These are phyloP conservation scores for Fusarium sublunatum DNA, from an alignment of 2,329 filamentous ascomycete species.

Conservation along the genomic window DNA sequence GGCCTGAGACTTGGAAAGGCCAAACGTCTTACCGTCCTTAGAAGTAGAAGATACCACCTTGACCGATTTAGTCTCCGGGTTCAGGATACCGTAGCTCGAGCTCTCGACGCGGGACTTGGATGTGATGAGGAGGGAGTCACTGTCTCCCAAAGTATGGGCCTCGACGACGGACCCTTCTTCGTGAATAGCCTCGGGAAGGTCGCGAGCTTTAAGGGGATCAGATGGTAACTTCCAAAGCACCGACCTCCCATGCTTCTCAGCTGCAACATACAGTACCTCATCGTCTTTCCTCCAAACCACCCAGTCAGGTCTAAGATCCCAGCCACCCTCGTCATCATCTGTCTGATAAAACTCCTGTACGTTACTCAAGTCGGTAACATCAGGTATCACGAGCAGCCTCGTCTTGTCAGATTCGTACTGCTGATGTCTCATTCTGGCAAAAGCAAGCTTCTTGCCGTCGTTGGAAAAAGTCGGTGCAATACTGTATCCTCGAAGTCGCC, in stretches of 20 bases:
- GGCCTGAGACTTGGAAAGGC: slow-evolving; percentile 71
- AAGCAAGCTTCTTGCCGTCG: slow-evolving; percentile 76
- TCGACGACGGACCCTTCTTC: slow-evolving; percentile 65
- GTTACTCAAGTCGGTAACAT: slow-evolving; percentile 67
- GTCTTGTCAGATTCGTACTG: slow-evolving; percentile 84
- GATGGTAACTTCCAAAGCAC: slow-evolving; percentile 72
- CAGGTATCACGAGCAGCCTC: slow-evolving; percentile 71
- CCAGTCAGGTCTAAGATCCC: slow-evolving; percentile 68
- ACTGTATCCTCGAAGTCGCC: slow-evolving; percentile 71
- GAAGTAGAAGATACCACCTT: slow-evolving; percentile 71
- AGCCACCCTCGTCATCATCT: slow-evolving; percentile 70
- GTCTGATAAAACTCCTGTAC: slow-evolving; percentile 72
- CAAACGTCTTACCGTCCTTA: slow-evolving; percentile 73
- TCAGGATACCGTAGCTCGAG: slow-evolving; percentile 73
- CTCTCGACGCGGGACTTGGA: slow-evolving; percentile 78
- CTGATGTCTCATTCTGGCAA: slow-evolving; percentile 79
- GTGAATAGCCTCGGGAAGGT: slow-evolving; percentile 62
- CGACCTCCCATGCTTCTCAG: slow-evolving; percentile 74
- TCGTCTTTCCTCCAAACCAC: slow-evolving; percentile 70
- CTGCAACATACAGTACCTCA: slow-evolving; percentile 75
- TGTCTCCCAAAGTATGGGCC: slow-evolving; percentile 63
- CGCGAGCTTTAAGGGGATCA: slow-evolving; percentile 60
- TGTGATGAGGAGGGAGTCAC: slow-evolving; percentile 68
- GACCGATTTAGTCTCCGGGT: slow-evolving; percentile 54
- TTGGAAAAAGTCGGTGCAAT: slow-evolving; percentile 78